Conservation (phyloP, 2,329 filamentous ascomycete genomes). For the Leptosphaerulina australis region DNA sequence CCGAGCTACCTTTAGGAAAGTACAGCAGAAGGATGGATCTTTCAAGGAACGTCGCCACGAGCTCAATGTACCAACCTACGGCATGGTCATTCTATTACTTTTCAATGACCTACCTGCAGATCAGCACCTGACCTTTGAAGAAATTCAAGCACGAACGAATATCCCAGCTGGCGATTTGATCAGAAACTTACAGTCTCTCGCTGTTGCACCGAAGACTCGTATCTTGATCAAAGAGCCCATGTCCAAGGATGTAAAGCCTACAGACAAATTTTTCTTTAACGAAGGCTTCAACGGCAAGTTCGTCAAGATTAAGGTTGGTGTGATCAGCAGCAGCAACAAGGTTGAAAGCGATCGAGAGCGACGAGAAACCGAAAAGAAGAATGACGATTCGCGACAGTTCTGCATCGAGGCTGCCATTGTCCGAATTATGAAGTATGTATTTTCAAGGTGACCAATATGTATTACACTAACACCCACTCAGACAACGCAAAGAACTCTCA, state of each 20-base stretch:
- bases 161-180: constrained; percentile 77
- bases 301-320: constrained; percentile 86
- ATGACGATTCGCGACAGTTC: constrained; percentile 72
- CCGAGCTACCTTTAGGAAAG: constrained; percentile 75
- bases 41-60: constrained; percentile 78
- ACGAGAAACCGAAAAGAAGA: constrained; percentile 76
- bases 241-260: constrained; percentile 75
- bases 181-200: constrained; percentile 79
- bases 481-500: constrained; percentile 73
- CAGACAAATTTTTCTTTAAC: constrained; percentile 84
- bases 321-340: constrained; percentile 80
- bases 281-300: constrained; percentile 79
- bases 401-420: constrained; percentile 79
- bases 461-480: constrained; percentile 46
- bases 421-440: constrained; percentile 82
- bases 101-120: constrained; percentile 76
- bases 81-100: constrained; percentile 85
- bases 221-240: constrained; percentile 81
- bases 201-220: constrained; percentile 80
- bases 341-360: constrained; percentile 75
- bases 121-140: constrained; percentile 66
- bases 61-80: constrained; percentile 88
- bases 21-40: constrained; percentile 71
- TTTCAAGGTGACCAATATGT: not conserved
- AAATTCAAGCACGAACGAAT: constrained; percentile 81